Percentiles rank a stretch among this genome's conserved stretches.
Evolutionary conservation across 306 rosid genomes (phyloP).

Genomic region (Cucurbita argyrosperma): DNA sequence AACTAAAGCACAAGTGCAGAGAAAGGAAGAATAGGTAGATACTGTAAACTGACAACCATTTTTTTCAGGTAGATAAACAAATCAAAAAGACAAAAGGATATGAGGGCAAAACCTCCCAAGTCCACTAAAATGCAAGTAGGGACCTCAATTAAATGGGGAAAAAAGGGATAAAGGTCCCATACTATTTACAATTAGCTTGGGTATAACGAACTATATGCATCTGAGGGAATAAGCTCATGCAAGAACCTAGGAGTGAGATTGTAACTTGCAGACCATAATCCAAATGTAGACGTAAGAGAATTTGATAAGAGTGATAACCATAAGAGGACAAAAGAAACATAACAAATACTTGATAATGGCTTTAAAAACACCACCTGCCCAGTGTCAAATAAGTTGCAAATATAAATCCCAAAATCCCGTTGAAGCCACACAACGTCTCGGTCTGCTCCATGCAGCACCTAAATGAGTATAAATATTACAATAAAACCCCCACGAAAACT

Average conservation of each 20-base stretch:
- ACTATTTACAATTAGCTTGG: not conserved
- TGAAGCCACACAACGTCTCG: conserved; percentile 87
- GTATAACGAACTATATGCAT: not conserved
- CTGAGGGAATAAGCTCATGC: not conserved
- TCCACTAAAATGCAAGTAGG: not conserved
- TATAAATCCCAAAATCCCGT: conserved; percentile 88
- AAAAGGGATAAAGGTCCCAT: not conserved
- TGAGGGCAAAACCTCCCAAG: not conserved
- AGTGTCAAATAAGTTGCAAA: conserved; percentile 90
- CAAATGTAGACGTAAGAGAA: not conserved
- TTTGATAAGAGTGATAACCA: not conserved
- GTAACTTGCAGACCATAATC: not conserved
- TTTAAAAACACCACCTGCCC: conserved; percentile 55
- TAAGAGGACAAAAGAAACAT: not conserved
- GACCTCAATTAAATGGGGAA: not conserved
- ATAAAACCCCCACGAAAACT: conserved; percentile 1
- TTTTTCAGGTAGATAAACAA: not conserved
- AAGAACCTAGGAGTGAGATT: not conserved
- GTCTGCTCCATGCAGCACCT: conserved; percentile 99
- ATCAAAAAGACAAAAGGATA: not conserved
- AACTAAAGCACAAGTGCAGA: not conserved
- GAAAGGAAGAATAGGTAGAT: not conserved
- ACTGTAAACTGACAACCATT: not conserved
- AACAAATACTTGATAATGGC: not conserved
- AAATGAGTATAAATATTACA: conserved; percentile 21